Evolutionary conservation across 441 rosid genomes (phyloP), one percentile per base, ranked within the genome.

Genomic region (Raphanus hybrid): DNA sequence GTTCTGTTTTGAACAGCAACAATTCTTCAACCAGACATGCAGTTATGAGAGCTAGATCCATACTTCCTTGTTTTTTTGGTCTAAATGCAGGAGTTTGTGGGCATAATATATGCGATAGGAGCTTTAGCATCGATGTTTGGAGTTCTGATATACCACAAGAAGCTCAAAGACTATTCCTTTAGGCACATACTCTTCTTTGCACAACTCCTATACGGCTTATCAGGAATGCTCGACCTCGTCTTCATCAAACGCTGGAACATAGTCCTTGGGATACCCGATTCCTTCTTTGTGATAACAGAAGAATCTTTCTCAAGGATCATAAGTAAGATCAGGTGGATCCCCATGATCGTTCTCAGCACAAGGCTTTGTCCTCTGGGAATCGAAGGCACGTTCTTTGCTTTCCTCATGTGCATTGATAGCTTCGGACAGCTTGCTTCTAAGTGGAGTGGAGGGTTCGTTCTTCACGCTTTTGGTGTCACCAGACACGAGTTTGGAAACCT

Each of bases 351-450:
- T 8, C 75, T 93, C 15, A 91, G 92, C 80, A 87, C 92, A 3
- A 71, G 85, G 79, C 89, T 93, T 1, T 90, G 95, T 77, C 95
- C 97, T 75, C 60, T 81, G 26, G 95, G 98, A 69, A 91, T 90
- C 12, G 95, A 91, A 77, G 97, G 97, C 41, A 90, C 93, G 0
- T 88, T 93, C 69, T 91, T 91, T 34, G 98, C 98, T 32, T 82
- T 92, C 20, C 67, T 91, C 27, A 93, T 87, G 97, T 87, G 91
- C 81, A 91, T 92, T 2, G 96, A 92, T 67, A 89, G 90, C 76
- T 79, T 92, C 15, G 97, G 97, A 43, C 64, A 71, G 9, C 84
- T 90, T 58, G 77, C 91, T 67, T 88, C 96, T 29, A 88, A 87
- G 83, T 87, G 88, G 89, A 72, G 87, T 3, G 97, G 97, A 75